These are phyloP conservation scores for Globisporangium ultimum DNA, from an alignment of 352 stramenopile genomes.

Conservation along the genomic window DNA sequence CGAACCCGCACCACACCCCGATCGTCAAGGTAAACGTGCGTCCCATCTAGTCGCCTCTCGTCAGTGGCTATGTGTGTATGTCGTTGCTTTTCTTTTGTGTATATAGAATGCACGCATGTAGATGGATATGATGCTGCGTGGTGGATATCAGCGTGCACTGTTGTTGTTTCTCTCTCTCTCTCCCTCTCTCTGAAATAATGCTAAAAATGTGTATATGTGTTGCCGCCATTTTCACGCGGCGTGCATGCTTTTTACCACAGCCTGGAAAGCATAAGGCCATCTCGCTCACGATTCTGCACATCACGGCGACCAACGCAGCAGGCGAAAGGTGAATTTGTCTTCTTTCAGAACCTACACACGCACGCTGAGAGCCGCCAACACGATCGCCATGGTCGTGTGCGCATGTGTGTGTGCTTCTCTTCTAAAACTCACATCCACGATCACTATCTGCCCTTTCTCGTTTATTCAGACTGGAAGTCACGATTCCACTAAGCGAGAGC, in stretches of 20 bases:
- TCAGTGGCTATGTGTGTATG: background rate
- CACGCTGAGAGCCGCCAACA: too few species aligned
- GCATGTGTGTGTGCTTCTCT: background rate
- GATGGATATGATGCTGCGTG: conserved; percentile 1
- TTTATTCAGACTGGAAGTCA: conserved; percentile 25
- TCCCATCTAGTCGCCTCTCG: conserved; percentile 13
- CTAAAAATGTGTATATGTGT: background rate
- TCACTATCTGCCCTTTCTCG: background rate
- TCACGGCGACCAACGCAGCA: conserved; percentile 25
- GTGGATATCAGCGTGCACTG: background rate
- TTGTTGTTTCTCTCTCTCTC: background rate
- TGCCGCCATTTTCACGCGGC: background rate
- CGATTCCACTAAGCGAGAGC: conserved; percentile 32
- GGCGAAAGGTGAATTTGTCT: conserved; percentile 24
- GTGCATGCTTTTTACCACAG: background rate
- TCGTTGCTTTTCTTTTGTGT: background rate
- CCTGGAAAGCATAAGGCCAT: conserved; percentile 9
- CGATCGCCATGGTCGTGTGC: background rate
- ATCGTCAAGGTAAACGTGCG: conserved; percentile 30
- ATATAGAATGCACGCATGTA: conserved; percentile 3
- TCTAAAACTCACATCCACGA: background rate
- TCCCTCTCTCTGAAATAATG: background rate
- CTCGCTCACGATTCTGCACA: conserved; percentile 29
- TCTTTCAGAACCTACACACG: background rate
- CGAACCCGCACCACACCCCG: conserved; percentile 15